Evolutionary conservation across 2,329 filamentous ascomycete genomes (phyloP).

Genomic region (Coleophoma crateriformis): DNA sequence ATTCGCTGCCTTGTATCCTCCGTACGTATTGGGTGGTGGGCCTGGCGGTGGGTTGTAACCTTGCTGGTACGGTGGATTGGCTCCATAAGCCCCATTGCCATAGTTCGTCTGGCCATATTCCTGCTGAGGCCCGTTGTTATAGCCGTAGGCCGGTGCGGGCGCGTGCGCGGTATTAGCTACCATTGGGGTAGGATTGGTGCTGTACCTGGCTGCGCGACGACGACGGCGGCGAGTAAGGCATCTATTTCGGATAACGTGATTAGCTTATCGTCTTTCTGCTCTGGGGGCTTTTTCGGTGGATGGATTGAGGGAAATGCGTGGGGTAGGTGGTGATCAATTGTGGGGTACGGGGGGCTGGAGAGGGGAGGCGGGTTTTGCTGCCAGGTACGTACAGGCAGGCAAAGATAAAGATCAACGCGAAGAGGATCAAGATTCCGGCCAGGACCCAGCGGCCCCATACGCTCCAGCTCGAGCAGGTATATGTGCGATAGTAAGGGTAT

Average conservation of each 20-base stretch:
- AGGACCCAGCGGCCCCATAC: not conserved
- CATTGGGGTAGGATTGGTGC: not conserved
- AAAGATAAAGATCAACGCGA: not conserved
- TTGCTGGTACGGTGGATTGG: not conserved
- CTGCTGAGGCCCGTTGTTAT: not conserved
- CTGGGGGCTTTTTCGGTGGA: too few species aligned
- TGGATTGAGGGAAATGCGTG: too few species aligned
- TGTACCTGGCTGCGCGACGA: not conserved
- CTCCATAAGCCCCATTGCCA: not conserved
- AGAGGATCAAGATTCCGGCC: not conserved
- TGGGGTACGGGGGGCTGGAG: too few species aligned
- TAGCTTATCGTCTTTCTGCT: too few species aligned
- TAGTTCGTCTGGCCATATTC: not conserved
- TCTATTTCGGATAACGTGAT: not conserved
- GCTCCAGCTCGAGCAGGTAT: not conserved
- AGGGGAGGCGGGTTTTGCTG: too few species aligned
- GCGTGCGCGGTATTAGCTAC: not conserved
- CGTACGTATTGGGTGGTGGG: not conserved
- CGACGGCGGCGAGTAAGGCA: not conserved
- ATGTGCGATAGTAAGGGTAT: not conserved
- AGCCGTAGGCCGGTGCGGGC: slow-evolving; percentile 1
- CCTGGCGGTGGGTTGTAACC: not conserved
- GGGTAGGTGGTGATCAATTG: too few species aligned
- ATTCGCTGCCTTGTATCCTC: not conserved
- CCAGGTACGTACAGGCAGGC: not conserved